Percentiles rank a stretch among this genome's conserved stretches.
Evolutionary conservation across 1,139 yeast species (phyloP).

Genomic region (Debaryomyces sp.): DNA sequence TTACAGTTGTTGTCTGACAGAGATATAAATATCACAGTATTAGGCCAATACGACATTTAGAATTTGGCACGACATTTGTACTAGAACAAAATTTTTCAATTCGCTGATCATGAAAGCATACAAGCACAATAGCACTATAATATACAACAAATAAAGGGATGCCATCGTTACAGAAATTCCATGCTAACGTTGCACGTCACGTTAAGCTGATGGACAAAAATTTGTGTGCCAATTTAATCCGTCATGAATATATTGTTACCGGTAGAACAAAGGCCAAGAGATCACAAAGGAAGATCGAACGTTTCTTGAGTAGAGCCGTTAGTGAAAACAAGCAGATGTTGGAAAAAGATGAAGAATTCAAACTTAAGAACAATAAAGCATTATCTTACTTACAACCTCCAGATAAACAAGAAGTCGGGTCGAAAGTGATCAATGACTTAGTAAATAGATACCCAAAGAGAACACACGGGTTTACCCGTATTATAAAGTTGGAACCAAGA

Average conservation of each 20-base stretch:
- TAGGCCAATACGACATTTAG: not conserved
- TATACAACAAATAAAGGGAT: conserved; percentile 17
- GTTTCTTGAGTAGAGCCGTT: conserved; percentile 38
- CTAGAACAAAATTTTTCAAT: conserved; percentile 1
- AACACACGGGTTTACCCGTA: conserved; percentile 83
- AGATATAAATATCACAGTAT: not conserved
- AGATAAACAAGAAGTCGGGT: conserved; percentile 40
- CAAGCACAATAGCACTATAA: not conserved
- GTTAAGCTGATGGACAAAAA: conserved; percentile 50
- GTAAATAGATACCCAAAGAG: conserved; percentile 64
- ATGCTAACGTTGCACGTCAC: conserved; percentile 48
- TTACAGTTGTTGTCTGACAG: not conserved
- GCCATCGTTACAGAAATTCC: conserved; percentile 49
- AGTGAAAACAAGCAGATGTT: conserved; percentile 19
- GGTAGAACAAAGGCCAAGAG: conserved; percentile 50
- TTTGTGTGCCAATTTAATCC: conserved; percentile 47
- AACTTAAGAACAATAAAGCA: conserved; percentile 24
- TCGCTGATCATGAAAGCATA: not conserved
- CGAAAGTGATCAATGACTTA: conserved; percentile 68
- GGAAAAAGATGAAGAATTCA: conserved; percentile 23
- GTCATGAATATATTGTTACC: conserved; percentile 50
- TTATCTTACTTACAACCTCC: conserved; percentile 45
- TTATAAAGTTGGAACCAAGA: conserved; percentile 82
- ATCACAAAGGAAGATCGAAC: conserved; percentile 48
- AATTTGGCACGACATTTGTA: not conserved